Conservation (phyloP, 176 grass and related monocot genomes). For the Carex kokanica region DNA sequence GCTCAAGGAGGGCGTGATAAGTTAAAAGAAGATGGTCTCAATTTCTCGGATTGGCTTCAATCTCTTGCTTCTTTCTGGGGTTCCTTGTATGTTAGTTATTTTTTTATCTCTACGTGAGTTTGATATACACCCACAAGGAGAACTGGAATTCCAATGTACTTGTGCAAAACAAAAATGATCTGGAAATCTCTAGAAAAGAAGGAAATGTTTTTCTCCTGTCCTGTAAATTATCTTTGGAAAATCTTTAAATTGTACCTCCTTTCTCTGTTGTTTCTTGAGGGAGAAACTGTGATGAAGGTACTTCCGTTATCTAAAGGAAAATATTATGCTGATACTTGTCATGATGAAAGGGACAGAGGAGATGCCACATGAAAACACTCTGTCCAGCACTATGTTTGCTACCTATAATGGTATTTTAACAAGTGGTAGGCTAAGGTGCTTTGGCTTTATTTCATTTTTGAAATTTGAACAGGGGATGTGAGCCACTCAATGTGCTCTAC, state of each 20-base stretch:
- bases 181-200: not conserved
- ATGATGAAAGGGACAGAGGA: not conserved
- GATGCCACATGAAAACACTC: not conserved
- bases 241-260: not conserved
- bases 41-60: slow-evolving; percentile 98
- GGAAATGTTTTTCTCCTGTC: not conserved
- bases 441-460: not conserved
- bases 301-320: not conserved
- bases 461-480: not conserved
- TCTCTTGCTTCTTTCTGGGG: slow-evolving; percentile 99
- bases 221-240: not conserved
- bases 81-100: slow-evolving; percentile 63
- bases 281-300: not conserved
- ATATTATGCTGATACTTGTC: not conserved
- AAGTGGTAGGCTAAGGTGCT: not conserved
- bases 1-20: slow-evolving; percentile 92
- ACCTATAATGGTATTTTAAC: not conserved
- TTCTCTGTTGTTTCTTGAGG: not conserved
- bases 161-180: not conserved
- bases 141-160: not conserved
- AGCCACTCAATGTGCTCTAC: not conserved
- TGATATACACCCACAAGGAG: not conserved
- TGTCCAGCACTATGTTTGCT: not conserved
- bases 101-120: slow-evolving; percentile 9
- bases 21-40: slow-evolving; percentile 98